These are phyloP conservation scores for Talinum fruticosum DNA, from an alignment of 148 eudicot genomes.

Conservation along the genomic window DNA sequence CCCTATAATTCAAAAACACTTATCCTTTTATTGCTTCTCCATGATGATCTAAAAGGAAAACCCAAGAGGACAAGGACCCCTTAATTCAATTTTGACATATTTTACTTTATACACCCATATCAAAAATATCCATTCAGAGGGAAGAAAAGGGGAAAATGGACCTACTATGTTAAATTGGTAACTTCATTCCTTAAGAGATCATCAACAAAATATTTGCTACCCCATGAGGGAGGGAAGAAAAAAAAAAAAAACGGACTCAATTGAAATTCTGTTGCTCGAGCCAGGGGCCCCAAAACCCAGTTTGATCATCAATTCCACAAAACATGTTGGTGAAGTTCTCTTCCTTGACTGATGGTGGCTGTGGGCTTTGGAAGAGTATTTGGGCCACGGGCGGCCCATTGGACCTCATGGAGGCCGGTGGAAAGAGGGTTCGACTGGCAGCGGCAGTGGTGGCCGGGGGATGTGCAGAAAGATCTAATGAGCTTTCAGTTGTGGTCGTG, in stretches of 20 bases:
- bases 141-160: background rate
- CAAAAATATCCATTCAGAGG: conserved; percentile 14
- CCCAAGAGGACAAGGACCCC: conserved; percentile 5
- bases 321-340: conserved; percentile 78
- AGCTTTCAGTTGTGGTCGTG: conserved; percentile 40
- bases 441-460: conserved; percentile 16
- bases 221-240: background rate
- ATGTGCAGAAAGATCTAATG: conserved; percentile 36
- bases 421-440: conserved; percentile 46
- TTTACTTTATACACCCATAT: conserved; percentile 36
- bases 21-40: background rate
- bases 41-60: background rate
- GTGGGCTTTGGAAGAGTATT: conserved; percentile 48
- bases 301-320: conserved; percentile 73
- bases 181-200: conserved; percentile 22
- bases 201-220: conserved; percentile 29
- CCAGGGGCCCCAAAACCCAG: conserved; percentile 82
- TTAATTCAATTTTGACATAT: conserved; percentile 34
- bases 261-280: conserved; percentile 76
- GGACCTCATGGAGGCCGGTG: conserved; percentile 52
- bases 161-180: conserved; percentile 27
- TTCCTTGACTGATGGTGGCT: conserved; percentile 61
- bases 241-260: conserved; percentile 24
- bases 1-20: background rate
- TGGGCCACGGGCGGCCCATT: conserved; percentile 27